Evolutionary conservation across 2,329 filamentous ascomycete species (phyloP).

Genomic region (Fonsecaea monophora): DNA sequence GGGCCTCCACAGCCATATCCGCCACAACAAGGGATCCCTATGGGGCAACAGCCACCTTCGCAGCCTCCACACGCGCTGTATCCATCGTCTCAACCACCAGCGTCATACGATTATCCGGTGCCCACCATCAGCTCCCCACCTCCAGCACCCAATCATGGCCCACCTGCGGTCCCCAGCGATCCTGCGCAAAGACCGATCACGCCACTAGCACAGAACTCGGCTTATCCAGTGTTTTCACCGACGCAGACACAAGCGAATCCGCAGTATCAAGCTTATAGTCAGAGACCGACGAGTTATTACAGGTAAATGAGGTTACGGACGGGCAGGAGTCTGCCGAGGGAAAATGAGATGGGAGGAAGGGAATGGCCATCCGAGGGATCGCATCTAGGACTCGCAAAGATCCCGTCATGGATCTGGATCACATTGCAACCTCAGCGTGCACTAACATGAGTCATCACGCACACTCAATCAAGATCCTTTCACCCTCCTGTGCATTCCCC

Average conservation of each 20-base stretch:
- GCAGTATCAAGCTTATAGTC: constrained; percentile 39
- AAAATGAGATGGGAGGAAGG: not conserved
- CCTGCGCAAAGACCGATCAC: constrained; percentile 23
- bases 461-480: not conserved
- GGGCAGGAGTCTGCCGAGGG: not conserved
- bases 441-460: not conserved
- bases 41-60: constrained; percentile 53
- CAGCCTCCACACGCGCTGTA: constrained; percentile 92
- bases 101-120: constrained; percentile 32
- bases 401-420: not conserved
- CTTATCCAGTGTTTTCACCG: constrained; percentile 32
- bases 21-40: constrained; percentile 18
- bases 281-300: constrained; percentile 30
- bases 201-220: constrained; percentile 24
- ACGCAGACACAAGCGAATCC: constrained; percentile 23
- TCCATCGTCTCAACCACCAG: constrained; percentile 54
- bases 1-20: constrained; percentile 18
- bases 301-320: not conserved
- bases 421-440: not conserved
- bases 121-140: constrained; percentile 23
- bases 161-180: constrained; percentile 30
- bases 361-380: not conserved
- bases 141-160: constrained; percentile 32
- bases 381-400: not conserved
- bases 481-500: not conserved